Percentiles rank a stretch among this genome's conserved stretches.
These are phyloP conservation scores for Seiridium cupressi DNA, from an alignment of 2,329 filamentous ascomycete species.

Conservation along the genomic window DNA sequence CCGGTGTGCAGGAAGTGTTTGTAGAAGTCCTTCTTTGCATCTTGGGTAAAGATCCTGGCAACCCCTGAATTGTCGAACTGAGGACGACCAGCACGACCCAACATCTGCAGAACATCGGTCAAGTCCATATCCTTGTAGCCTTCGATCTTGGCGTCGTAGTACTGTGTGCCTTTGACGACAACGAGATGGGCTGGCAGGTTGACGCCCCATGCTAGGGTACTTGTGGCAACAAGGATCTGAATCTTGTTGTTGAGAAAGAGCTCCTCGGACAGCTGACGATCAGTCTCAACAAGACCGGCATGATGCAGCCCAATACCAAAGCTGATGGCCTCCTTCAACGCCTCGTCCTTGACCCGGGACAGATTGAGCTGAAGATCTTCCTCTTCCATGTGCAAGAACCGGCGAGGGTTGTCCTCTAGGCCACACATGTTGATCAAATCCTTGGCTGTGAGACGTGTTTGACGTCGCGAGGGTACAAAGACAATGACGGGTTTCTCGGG, in stretches of 20 bases:
- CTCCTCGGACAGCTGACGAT: slow-evolving; percentile 88
- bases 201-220: slow-evolving; percentile 96
- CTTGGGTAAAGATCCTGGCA: slow-evolving; percentile 94
- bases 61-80: slow-evolving; percentile 97
- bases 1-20: slow-evolving; percentile 98
- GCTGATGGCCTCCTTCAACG: slow-evolving; percentile 87
- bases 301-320: slow-evolving; percentile 98
- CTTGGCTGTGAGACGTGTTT: slow-evolving; percentile 91
- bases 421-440: slow-evolving; percentile 97
- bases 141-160: slow-evolving; percentile 96
- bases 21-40: slow-evolving; percentile 98
- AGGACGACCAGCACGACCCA: slow-evolving; percentile 89
- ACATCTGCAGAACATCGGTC: slow-evolving; percentile 96
- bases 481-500: slow-evolving; percentile 97
- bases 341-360: slow-evolving; percentile 87
- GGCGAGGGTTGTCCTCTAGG: slow-evolving; percentile 95
- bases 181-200: slow-evolving; percentile 96
- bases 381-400: slow-evolving; percentile 92
- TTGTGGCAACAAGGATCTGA: slow-evolving; percentile 92
- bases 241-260: slow-evolving; percentile 98
- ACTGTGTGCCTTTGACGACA: slow-evolving; percentile 97
- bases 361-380: slow-evolving; percentile 89
- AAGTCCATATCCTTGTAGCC: slow-evolving; percentile 99
- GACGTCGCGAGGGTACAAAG: slow-evolving; percentile 91
- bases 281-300: slow-evolving; percentile 92